Evolutionary conservation across 2,329 filamentous ascomycete genomes (phyloP).

Genomic region (Torrubiellomyces zombiae): DNA sequence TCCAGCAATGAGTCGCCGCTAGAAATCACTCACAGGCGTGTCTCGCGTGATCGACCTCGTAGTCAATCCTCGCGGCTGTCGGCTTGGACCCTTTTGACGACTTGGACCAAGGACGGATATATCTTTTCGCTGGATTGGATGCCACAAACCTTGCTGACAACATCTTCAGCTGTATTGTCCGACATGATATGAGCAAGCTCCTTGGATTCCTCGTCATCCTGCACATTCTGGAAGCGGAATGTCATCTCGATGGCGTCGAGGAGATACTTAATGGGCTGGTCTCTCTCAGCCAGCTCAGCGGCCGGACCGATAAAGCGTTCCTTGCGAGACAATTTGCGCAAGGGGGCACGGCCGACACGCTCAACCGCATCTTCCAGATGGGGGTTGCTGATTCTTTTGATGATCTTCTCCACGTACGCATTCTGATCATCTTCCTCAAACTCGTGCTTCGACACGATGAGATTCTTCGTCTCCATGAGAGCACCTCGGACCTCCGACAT

Average conservation of each 20-base stretch:
- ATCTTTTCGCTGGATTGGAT: slow-evolving; percentile 63
- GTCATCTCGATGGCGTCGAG: slow-evolving; percentile 79
- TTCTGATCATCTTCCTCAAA: slow-evolving; percentile 62
- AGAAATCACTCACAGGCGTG: not conserved
- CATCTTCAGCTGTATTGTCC: slow-evolving; percentile 52
- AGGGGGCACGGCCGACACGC: slow-evolving; percentile 84
- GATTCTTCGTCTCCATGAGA: slow-evolving; percentile 67
- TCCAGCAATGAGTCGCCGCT: no score
- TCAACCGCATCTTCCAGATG: slow-evolving; percentile 84
- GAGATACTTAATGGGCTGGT: slow-evolving; percentile 54
- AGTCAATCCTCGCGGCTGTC: slow-evolving; percentile 31
- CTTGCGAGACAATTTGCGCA: slow-evolving; percentile 86
- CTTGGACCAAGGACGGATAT: slow-evolving; percentile 54
- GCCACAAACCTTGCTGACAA: slow-evolving; percentile 68
- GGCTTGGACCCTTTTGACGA: slow-evolving; percentile 75
- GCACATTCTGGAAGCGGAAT: slow-evolving; percentile 87
- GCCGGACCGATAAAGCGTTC: slow-evolving; percentile 93
- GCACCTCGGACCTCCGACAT: slow-evolving; percentile 63
- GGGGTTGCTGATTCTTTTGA: slow-evolving; percentile 84
- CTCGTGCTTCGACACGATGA: slow-evolving; percentile 76
- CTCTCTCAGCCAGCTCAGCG: slow-evolving; percentile 70
- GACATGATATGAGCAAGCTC: slow-evolving; percentile 79
- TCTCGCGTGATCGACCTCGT: slow-evolving; percentile 1
- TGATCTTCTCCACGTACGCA: slow-evolving; percentile 81
- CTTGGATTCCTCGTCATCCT: slow-evolving; percentile 76